Percentiles rank a stretch among this genome's conserved stretches.
These are phyloP conservation scores for Calycina herbarum DNA, from an alignment of 2,329 filamentous ascomycete genomes.

Conservation along the genomic window DNA sequence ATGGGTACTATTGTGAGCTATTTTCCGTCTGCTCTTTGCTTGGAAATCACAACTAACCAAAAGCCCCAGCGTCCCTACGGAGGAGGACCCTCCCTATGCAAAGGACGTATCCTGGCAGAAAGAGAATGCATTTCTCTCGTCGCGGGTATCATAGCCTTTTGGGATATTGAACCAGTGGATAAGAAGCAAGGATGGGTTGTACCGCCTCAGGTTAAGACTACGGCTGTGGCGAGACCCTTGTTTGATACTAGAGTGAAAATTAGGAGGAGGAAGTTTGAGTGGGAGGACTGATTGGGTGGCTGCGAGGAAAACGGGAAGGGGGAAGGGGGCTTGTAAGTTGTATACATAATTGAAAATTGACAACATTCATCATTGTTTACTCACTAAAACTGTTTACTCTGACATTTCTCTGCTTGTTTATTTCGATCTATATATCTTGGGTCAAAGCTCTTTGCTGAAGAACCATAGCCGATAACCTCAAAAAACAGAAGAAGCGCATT, in stretches of 20 bases:
- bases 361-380: too few species aligned
- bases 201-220: constrained; percentile 49
- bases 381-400: too few species aligned
- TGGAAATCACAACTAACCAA: not conserved
- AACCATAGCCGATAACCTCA: too few species aligned
- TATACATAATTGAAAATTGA: too few species aligned
- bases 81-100: constrained; percentile 50
- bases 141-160: constrained; percentile 53
- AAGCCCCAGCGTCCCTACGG: constrained; percentile 43
- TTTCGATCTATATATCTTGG: too few species aligned
- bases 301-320: too few species aligned
- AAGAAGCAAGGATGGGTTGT: constrained; percentile 48
- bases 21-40: not conserved
- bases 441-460: too few species aligned
- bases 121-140: constrained; percentile 50
- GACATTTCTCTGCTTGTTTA: too few species aligned
- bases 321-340: too few species aligned
- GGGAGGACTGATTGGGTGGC: constrained; percentile 17
- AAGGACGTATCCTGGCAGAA: constrained; percentile 51
- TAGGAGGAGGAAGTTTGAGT: constrained; percentile 39
- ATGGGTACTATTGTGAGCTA: constrained; percentile 41
- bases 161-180: constrained; percentile 52
- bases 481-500: too few species aligned
- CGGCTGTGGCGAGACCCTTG: constrained; percentile 50
- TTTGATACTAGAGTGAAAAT: constrained; percentile 56